Evolutionary conservation across 2,329 filamentous ascomycete species (phyloP), one percentile per base, ranked within the genome.

Genomic region (Exophiala sideris): DNA sequence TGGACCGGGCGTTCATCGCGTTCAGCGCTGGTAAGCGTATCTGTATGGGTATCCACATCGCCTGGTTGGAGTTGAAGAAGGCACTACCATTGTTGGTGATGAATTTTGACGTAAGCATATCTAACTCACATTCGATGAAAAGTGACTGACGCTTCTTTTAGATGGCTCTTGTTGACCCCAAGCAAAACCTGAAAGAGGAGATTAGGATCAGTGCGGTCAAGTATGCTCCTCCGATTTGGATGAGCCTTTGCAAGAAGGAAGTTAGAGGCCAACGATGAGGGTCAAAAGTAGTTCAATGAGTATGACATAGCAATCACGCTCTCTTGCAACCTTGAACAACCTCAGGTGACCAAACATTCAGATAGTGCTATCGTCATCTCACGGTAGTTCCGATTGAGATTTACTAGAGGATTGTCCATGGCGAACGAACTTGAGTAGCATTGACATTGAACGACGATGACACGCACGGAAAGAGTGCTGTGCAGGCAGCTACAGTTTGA

Each of bases 41-140:
- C 11, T 58, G 55, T 35, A 50, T 51, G 12, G 55, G 55, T 9
- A 32, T 36, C 11, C 40, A 58, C 24, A 52, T 58, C 32, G 46
- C 45, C n/a, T 50, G 39, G 50, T 9, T 57, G 18, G 50, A 54
- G 50, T 16, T 57, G 12, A 54, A 54, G 18, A 57, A 54, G 54
- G 33, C 32, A 5, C 11, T 57, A 40, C 39, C 54, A 5, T 11
- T 42, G 20, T 11, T 57, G 16, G 16, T 57, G 12, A 41, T 33
- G 45, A 44, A 45, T 38, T 53, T 57, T 34, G 50, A 54, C 10
- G 49, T 57, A 14, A 44, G 42, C 40, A 12, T 39, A 6, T n/a
- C 32, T 12, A 9, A 11, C 45, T n/a, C 11, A 3, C 35, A 4
- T 33, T 3, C 12, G 16, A 41, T 1, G 8, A 9, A 9, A 24